Conservation (phyloP, 2,329 filamentous ascomycete genomes). For the Apiospora rasikravindrae region DNA sequence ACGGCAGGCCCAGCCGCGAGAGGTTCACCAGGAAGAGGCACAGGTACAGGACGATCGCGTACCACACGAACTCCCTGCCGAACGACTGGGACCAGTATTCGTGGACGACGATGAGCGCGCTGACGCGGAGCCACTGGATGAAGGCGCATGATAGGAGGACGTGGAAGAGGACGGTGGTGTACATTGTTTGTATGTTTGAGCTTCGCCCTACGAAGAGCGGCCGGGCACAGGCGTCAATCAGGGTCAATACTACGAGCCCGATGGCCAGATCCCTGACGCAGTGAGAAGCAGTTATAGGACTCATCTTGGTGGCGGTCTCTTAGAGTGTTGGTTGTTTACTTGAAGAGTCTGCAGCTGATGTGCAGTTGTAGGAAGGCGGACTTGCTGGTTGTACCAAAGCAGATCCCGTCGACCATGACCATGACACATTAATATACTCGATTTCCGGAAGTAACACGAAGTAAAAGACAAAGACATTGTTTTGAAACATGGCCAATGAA, state of each 20-base stretch:
- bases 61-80: neutral
- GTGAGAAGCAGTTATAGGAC: no score
- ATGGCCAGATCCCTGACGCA: neutral
- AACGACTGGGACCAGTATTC: neutral
- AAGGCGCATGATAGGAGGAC: neutral
- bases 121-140: neutral
- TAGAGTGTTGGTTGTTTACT: neutral
- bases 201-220: neutral
- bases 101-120: neutral
- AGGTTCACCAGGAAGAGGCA: neutral
- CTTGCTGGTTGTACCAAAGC: neutral
- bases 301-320: neutral
- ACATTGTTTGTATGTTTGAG: neutral
- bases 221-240: neutral
- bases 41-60: neutral
- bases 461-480: neutral
- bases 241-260: neutral
- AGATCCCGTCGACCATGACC: accelerated
- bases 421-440: neutral
- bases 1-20: neutral
- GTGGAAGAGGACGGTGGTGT: neutral
- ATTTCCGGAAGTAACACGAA: neutral
- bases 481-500: no score
- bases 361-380: no score
- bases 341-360: neutral